Evolutionary conservation across 208 protist species (phyloP).

Genomic region (Herpetomonas tarakana): DNA sequence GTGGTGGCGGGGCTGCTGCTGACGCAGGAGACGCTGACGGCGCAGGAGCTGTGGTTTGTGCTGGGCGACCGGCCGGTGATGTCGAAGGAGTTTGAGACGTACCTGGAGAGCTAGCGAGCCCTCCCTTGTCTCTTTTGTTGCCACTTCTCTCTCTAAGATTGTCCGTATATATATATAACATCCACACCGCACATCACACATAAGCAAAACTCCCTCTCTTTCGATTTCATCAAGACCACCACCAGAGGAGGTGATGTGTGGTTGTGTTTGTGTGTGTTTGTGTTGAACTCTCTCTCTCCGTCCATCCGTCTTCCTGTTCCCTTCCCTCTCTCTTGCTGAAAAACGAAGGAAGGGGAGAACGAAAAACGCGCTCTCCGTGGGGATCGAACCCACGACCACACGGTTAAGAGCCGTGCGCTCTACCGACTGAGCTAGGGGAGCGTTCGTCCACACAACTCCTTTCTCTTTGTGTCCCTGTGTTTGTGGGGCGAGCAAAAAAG

Average conservation of each 20-base stretch:
- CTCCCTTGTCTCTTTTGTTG: too few species aligned
- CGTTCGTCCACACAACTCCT: too few species aligned
- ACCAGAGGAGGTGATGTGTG: too few species aligned
- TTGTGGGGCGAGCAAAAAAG: too few species aligned
- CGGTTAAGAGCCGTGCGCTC: slow-evolving; percentile 55
- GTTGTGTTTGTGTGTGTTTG: background rate
- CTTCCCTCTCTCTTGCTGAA: background rate
- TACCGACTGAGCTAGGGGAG: slow-evolving; percentile 54
- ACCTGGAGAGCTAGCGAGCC: slow-evolving; percentile 56
- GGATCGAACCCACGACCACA: slow-evolving; percentile 58
- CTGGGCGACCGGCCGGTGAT: slow-evolving; percentile 71
- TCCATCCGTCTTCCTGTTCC: background rate
- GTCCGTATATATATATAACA: too few species aligned
- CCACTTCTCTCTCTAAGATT: too few species aligned
- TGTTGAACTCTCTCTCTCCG: background rate
- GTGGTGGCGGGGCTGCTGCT: slow-evolving; percentile 73
- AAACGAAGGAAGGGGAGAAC: background rate
- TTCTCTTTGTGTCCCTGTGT: too few species aligned
- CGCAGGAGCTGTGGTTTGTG: slow-evolving; percentile 72
- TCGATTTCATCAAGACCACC: too few species aligned
- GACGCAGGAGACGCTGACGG: slow-evolving; percentile 80
- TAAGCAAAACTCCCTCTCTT: too few species aligned
- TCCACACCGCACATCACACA: too few species aligned
- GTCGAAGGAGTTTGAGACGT: slow-evolving; percentile 74
- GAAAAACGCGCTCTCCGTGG: slow-evolving; percentile 21